Evolutionary conservation across 352 stramenopile species (phyloP).

Genomic region (Globisporangium canariense): DNA sequence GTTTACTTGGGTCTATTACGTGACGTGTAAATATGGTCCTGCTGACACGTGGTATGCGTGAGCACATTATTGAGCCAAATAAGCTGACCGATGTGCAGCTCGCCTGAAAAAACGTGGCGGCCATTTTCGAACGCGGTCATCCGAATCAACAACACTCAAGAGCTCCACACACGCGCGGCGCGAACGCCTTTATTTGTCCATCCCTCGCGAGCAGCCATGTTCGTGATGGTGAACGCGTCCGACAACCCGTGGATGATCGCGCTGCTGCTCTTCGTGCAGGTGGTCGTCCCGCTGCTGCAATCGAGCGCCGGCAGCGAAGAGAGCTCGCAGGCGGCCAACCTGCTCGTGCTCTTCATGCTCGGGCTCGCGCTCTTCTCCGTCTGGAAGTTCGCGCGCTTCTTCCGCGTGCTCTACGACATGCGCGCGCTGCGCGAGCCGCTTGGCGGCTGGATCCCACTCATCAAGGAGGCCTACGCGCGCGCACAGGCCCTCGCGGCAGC

Average conservation of each 20-base stretch:
- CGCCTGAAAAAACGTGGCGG: neutral
- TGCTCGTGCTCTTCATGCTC: conserved; percentile 56
- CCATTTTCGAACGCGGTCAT: conserved; percentile 1
- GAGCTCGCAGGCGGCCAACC: conserved; percentile 42
- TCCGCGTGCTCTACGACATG: conserved; percentile 46
- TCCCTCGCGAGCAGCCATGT: conserved; percentile 31
- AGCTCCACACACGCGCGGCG: neutral
- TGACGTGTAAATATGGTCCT: too few relatives aligned
- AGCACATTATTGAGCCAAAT: too few relatives aligned
- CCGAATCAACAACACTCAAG: neutral
- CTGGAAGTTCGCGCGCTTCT: conserved; percentile 55
- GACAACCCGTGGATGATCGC: conserved; percentile 81
- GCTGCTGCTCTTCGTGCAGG: conserved; percentile 74
- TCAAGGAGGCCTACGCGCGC: conserved; percentile 51
- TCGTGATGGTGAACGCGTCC: conserved; percentile 74
- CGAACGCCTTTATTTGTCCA: neutral
- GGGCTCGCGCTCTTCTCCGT: conserved; percentile 51
- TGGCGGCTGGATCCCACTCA: conserved; percentile 44
- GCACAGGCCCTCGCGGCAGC: conserved; percentile 26
- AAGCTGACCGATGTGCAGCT: neutral
- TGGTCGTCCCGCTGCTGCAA: conserved; percentile 72
- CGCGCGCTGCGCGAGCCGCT: conserved; percentile 17
- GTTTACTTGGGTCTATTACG: too few relatives aligned
- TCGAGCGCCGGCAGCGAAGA: conserved; percentile 57
- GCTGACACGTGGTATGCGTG: too few relatives aligned